Base-by-base conservation (phyloP, 768 basidiomycete species). In the Pleurotus ostreatus region DNA sequence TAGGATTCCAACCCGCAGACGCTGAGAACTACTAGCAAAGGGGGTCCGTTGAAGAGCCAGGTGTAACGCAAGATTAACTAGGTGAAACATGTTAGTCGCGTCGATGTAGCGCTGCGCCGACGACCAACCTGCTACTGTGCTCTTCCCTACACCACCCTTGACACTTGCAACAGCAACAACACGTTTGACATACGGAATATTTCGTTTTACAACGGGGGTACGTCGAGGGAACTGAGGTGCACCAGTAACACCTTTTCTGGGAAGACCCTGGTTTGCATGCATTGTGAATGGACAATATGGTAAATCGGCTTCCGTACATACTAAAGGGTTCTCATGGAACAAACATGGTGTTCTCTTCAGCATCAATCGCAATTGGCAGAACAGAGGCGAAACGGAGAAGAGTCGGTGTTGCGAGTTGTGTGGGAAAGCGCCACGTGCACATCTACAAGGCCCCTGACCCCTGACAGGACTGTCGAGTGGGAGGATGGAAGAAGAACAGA, bases 81-180 rank as follows among this genome's bases (percentile, higher is more conserved):
- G 5, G 47, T 40, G 23, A 16, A 5, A 55, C 23, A 49, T 59
- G 39, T 20, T 34, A 23, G 49, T 39, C 18, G 43, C 38, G 41
- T 22, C 30, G 11, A 34, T 11, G 13, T 51, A 25, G 16, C 20
- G 49, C 11, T 7, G 48, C 22, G 11, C 55, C 38, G 49, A 38
- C 26, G 8, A 38, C 56, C 26, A 25, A 94, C 94, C 89, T 55
- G 94, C 92, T 30, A 98, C 77, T 0, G 94, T 98, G 59, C 92
- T 94, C 71, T 97, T 98, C 15, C 95, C 95, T 15, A 97, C 95
- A 1, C 95, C 95, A 22, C 96, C 96, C 66, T 98, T 98, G 4
- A 94, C 95, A 60, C 90, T 92, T 6, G 94, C 90, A 0, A 98
- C 92, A 2, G 82, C 88, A 3, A 98, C 66, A 13, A 95, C 84